Conservation (phyloP, 1,139 yeast genomes). For the Yamadazyma songkhlaensis region DNA sequence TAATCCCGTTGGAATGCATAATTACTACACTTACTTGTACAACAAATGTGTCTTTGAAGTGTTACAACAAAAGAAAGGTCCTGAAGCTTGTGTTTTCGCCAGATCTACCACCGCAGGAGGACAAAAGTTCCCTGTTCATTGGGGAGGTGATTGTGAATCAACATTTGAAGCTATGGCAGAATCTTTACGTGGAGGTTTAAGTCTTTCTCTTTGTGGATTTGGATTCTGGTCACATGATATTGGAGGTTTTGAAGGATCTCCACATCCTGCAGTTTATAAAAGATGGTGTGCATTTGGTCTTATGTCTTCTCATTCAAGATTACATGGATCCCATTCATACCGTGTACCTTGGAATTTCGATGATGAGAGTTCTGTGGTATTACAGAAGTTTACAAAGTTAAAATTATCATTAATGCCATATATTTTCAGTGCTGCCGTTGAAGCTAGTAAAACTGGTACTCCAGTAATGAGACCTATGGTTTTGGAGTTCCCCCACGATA, state of each 20-base stretch:
- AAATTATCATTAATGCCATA: conserved; percentile 31
- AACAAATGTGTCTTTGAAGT: conserved; percentile 31
- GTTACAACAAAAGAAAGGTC: conserved; percentile 23
- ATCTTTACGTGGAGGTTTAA: conserved; percentile 31
- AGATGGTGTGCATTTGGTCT: conserved; percentile 38
- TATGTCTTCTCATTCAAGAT: conserved; percentile 32
- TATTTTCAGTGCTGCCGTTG: conserved; percentile 21
- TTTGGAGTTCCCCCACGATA: conserved; percentile 25
- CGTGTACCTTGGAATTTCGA: conserved; percentile 39
- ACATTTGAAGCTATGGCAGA: conserved; percentile 38
- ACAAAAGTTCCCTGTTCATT: conserved; percentile 36
- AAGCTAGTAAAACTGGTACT: conserved; percentile 21
- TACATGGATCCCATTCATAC: conserved; percentile 32
- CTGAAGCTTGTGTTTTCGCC: conserved; percentile 32
- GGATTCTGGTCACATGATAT: conserved; percentile 40
- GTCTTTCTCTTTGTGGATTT: conserved; percentile 27
- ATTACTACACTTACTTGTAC: conserved; percentile 30
- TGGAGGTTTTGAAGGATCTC: conserved; percentile 37
- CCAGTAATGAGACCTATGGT: conserved; percentile 30
- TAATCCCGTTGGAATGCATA: conserved; percentile 33
- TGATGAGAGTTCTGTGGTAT: conserved; percentile 28
- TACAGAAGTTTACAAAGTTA: conserved; percentile 27
- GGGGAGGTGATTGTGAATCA: conserved; percentile 39
- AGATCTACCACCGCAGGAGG: conserved; percentile 34
- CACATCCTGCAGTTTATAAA: conserved; percentile 32